Percentiles rank a stretch among this genome's conserved stretches.
Conservation (phyloP, 345 rosid species). For the Cardamine chenopodiifolia region DNA sequence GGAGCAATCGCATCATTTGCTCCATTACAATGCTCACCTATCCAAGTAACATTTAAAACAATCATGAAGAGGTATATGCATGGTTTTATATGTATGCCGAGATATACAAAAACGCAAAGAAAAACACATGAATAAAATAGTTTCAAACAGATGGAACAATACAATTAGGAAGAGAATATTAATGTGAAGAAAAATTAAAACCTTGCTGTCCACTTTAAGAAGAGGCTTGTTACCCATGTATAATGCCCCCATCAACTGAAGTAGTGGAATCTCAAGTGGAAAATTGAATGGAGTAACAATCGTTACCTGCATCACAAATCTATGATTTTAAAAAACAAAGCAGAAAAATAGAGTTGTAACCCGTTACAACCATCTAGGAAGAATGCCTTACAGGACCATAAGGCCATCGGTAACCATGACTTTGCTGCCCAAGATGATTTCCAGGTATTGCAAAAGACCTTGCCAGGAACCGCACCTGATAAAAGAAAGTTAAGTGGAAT, state of each 20-base stretch:
- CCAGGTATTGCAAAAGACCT: constrained; percentile 93
- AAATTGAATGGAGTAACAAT: constrained; percentile 96
- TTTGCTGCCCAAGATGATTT: constrained; percentile 96
- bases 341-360: neutral
- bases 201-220: constrained; percentile 98
- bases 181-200: constrained; percentile 22
- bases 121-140: neutral
- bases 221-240: constrained; percentile 98
- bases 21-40: constrained; percentile 98
- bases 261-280: constrained; percentile 94
- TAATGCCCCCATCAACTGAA: constrained; percentile 97
- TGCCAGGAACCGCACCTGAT: constrained; percentile 91
- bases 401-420: constrained; percentile 98
- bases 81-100: neutral
- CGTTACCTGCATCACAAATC: constrained; percentile 65
- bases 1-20: constrained; percentile 93
- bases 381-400: constrained; percentile 86
- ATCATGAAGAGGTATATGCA: neutral
- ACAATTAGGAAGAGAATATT: neutral
- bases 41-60: constrained; percentile 19
- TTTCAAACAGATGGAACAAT: constrained; percentile 2
- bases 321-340: constrained; percentile 10
- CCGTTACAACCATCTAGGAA: constrained; percentile 15
- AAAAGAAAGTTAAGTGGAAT: neutral
- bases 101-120: neutral